Percentiles rank a stretch among this genome's conserved stretches.
Evolutionary conservation across 768 basidiomycete species (phyloP).

Genomic region (Lactarius sp.): DNA sequence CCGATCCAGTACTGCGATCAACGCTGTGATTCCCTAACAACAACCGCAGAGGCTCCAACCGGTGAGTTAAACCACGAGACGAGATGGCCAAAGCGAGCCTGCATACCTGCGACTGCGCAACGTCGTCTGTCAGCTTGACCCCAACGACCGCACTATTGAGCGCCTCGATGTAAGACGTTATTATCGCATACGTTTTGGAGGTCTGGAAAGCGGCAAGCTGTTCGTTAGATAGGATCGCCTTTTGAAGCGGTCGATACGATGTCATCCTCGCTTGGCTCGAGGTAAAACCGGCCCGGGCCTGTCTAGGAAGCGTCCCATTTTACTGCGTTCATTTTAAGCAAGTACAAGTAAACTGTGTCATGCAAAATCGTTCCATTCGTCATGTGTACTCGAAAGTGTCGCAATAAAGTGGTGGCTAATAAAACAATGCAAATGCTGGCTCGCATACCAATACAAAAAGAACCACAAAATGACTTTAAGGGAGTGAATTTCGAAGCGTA

Average conservation of each 20-base stretch:
- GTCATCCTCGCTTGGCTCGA: slow-evolving; percentile 19
- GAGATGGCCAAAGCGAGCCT: background rate
- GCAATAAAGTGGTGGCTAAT: slow-evolving; percentile 5
- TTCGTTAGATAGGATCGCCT: slow-evolving; percentile 67
- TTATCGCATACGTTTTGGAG: slow-evolving; percentile 61
- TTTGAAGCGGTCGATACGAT: slow-evolving; percentile 51
- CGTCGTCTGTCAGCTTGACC: slow-evolving; percentile 66
- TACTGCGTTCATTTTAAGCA: no score
- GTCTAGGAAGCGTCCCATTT: background rate
- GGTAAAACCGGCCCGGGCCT: background rate
- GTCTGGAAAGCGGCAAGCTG: slow-evolving; percentile 81
- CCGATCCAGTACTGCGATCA: slow-evolving; percentile 59
- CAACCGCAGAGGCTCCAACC: background rate
- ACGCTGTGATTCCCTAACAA: slow-evolving; percentile 53
- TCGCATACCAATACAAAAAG: slow-evolving; percentile 6
- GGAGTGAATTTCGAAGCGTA: slow-evolving; percentile 18
- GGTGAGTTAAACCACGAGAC: background rate
- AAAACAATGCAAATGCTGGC: slow-evolving; percentile 3
- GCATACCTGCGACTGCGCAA: slow-evolving; percentile 56
- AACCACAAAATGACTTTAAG: background rate
- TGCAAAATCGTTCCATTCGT: slow-evolving; percentile 21
- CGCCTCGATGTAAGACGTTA: slow-evolving; percentile 65
- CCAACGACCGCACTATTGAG: slow-evolving; percentile 75
- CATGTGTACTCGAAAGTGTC: background rate
- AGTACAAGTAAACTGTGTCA: background rate